These are phyloP conservation scores for Aspergillus aculeatus DNA, from an alignment of 2,329 filamentous ascomycete species.

Conservation along the genomic window DNA sequence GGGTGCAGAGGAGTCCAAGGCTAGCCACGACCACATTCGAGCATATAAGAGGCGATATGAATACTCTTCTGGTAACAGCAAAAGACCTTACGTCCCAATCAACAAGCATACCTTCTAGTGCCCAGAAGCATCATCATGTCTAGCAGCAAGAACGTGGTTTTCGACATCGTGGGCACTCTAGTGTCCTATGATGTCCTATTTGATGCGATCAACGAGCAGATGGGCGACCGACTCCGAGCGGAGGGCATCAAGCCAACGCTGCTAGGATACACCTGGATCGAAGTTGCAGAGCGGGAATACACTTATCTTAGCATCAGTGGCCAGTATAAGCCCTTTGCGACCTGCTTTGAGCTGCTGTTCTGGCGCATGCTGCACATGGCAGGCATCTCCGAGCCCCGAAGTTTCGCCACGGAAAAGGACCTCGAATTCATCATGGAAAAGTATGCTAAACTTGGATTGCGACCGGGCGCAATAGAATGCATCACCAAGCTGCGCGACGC, in stretches of 20 bases:
- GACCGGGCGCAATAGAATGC: constrained; percentile 39
- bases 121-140: background rate
- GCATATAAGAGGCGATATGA: background rate
- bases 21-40: background rate
- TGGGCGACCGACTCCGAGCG: constrained; percentile 38
- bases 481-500: constrained; percentile 36
- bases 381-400: constrained; percentile 40
- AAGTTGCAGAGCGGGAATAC: constrained; percentile 46
- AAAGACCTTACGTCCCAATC: background rate
- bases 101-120: background rate
- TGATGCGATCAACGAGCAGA: constrained; percentile 35
- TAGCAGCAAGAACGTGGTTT: constrained; percentile 28
- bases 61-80: background rate
- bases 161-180: constrained; percentile 41
- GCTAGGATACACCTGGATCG: constrained; percentile 46
- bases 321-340: constrained; percentile 39
- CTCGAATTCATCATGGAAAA: constrained; percentile 37
- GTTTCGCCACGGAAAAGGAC: constrained; percentile 40
- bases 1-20: background rate
- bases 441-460: constrained; percentile 32
- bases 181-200: constrained; percentile 44
- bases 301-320: constrained; percentile 46
- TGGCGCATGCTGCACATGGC: constrained; percentile 45
- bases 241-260: constrained; percentile 37
- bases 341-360: constrained; percentile 43